phyloP scores from a whole-genome alignment of 495 filamentous ascomycete genomes.

The Penicillium alfredii region DNA sequence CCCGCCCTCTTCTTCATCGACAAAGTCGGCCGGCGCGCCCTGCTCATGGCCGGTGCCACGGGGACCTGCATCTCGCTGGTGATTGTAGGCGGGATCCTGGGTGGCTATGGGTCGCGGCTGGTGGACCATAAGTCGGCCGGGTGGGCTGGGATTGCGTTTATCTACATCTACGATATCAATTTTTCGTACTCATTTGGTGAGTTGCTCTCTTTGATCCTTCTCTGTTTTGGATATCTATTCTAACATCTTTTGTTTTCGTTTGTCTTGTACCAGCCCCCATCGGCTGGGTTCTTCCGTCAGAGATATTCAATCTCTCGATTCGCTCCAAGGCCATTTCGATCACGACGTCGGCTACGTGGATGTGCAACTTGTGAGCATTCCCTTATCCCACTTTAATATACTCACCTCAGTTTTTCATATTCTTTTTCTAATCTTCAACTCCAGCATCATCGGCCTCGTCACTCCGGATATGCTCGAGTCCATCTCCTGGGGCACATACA shows the following conservation, averaged over 20 bases:
- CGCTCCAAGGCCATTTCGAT: slow-evolving; percentile 37
- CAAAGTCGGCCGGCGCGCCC: slow-evolving; percentile 59
- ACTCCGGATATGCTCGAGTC: slow-evolving; percentile 67
- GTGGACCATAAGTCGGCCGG: slow-evolving; percentile 55
- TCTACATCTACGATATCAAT: slow-evolving; percentile 77
- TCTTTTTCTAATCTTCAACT: slow-evolving; percentile 1
- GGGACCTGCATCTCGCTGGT: slow-evolving; percentile 61
- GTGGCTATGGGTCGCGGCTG: slow-evolving; percentile 56
- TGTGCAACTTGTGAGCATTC: slow-evolving; percentile 43
- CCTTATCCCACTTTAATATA: no score
- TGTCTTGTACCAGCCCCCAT: slow-evolving; percentile 34
- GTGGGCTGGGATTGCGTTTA: slow-evolving; percentile 74
- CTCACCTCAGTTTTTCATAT: no score
- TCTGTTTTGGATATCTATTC: no score
- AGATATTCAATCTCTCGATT: slow-evolving; percentile 37
- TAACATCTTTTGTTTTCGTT: no score
- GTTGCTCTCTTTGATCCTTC: slow-evolving; percentile 2
- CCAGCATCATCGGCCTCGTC: slow-evolving; percentile 62
- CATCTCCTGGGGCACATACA: slow-evolving; percentile 72
- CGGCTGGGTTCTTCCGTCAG: slow-evolving; percentile 39
- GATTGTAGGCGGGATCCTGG: slow-evolving; percentile 69
- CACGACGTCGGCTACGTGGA: slow-evolving; percentile 37
- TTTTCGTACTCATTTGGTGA: slow-evolving; percentile 56
- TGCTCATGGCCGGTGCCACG: slow-evolving; percentile 41
- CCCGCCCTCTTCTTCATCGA: slow-evolving; percentile 74